Evolutionary conservation across 2,329 filamentous ascomycete species (phyloP).

Genomic region (Cercospora sp.): DNA sequence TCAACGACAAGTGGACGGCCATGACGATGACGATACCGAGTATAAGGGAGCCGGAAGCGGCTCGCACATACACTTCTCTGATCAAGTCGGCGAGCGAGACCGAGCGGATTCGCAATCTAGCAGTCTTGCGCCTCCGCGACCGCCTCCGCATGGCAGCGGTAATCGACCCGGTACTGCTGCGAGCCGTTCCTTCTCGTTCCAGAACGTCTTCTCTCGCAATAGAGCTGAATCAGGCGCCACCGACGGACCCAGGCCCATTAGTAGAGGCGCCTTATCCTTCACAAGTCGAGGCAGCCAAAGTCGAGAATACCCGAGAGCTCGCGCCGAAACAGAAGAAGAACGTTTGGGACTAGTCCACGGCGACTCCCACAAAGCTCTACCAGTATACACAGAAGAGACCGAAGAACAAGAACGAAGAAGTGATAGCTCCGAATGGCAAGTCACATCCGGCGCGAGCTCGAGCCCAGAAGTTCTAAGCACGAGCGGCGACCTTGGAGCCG

Average conservation of each 20-base stretch:
- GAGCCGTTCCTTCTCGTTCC: slow-evolving; percentile 89
- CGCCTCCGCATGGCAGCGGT: slow-evolving; percentile 54
- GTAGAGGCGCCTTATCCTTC: slow-evolving; percentile 39
- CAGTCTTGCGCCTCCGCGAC: slow-evolving; percentile 54
- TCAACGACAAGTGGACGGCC: slow-evolving; percentile 48
- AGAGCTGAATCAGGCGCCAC: slow-evolving; percentile 36
- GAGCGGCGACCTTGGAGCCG: slow-evolving; percentile 29
- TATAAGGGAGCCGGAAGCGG: slow-evolving; percentile 45
- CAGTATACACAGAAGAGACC: slow-evolving; percentile 23
- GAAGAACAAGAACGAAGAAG: slow-evolving; percentile 17
- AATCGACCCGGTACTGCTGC: slow-evolving; percentile 40
- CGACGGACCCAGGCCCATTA: slow-evolving; percentile 36
- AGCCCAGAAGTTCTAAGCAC: slow-evolving; percentile 33
- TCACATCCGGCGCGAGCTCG: slow-evolving; percentile 32
- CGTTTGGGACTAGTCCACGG: slow-evolving; percentile 41
- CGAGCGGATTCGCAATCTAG: slow-evolving; percentile 46
- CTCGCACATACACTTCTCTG: slow-evolving; percentile 51
- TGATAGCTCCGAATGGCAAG: slow-evolving; percentile 39
- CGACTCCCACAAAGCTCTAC: slow-evolving; percentile 30
- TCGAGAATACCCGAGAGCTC: slow-evolving; percentile 26
- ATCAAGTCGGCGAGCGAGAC: slow-evolving; percentile 41
- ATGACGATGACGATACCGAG: slow-evolving; percentile 52
- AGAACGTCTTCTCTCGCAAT: slow-evolving; percentile 72
- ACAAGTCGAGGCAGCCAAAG: slow-evolving; percentile 30
- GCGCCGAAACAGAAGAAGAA: slow-evolving; percentile 40